A percentile compares a stretch with the other conserved stretches of the same genome.
Conservation (phyloP, 1,139 yeast species). For the Eremothecium sinecaudum region DNA sequence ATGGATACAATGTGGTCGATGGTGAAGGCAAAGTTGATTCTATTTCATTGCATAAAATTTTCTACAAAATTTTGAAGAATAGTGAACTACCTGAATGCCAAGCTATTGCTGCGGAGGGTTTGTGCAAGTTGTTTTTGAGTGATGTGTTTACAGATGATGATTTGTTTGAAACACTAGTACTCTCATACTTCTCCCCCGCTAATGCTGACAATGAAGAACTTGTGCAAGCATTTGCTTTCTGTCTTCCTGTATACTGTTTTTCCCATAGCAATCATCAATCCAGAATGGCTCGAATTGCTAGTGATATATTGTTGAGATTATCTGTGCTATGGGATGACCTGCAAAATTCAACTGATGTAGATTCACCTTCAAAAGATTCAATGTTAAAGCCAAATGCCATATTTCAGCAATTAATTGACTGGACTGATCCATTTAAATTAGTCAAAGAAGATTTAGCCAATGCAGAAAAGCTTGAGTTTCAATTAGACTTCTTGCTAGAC, state of each 20-base stretch:
- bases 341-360: constrained; percentile 30
- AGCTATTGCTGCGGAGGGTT: constrained; percentile 76
- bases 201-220: constrained; percentile 56
- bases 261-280: constrained; percentile 70
- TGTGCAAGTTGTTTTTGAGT: constrained; percentile 73
- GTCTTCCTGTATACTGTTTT: constrained; percentile 83
- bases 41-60: constrained; percentile 51
- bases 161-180: constrained; percentile 58
- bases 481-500: constrained; percentile 49
- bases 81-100: constrained; percentile 57
- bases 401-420: constrained; percentile 64
- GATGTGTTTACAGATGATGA: constrained; percentile 66
- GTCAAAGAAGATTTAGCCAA: constrained; percentile 43
- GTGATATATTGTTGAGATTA: constrained; percentile 57
- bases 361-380: constrained; percentile 28
- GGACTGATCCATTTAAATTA: constrained; percentile 77
- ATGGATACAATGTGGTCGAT: constrained; percentile 62
- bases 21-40: constrained; percentile 57
- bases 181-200: constrained; percentile 66
- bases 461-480: constrained; percentile 39
- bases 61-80: constrained; percentile 55
- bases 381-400: constrained; percentile 49
- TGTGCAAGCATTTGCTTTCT: constrained; percentile 75
- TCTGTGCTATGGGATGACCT: constrained; percentile 30
- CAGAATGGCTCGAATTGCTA: constrained; percentile 52